Evolutionary conservation across 495 filamentous ascomycete species (phyloP), one percentile per base, ranked within the genome.

Genomic region (Penicilliopsis zonata): DNA sequence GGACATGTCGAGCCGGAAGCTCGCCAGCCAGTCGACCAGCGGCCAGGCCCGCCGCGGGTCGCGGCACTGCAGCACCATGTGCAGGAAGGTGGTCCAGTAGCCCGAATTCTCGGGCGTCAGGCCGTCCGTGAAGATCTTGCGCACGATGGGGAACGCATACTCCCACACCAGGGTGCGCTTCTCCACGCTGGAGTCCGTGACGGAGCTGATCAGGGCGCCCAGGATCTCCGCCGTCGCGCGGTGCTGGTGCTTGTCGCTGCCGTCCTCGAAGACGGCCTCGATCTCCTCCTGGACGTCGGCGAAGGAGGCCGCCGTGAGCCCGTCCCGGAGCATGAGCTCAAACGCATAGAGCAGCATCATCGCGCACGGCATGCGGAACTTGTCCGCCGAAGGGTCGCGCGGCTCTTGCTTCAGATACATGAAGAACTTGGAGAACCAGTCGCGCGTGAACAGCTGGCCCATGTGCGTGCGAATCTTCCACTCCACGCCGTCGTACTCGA

Each of bases 201-300:
- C 80, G 19, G 79, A 80, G 26, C 71, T 69, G 7, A 96, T 63
- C 44, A 99, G 50, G 14, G 83, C 85, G 13, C 83, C 84, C 10
- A 99, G 65, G 36, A 99, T 95, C 52, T 99, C 90, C 3, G 92
- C 73, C 13, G 88, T 94, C 5, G 92, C 92, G 26, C 90, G 81
- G 49, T 99, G 90, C 51, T 96, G 87, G 56, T 99, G 92, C 52
- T 95, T 99, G 45, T 99, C 90, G 40, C 76, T 86, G 16, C 92
- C 87, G 59, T 96, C 90, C 14, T 80, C 87, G 43, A 80, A 94
- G 2, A 87, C 74, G 1, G 63, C 65, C 34, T 70, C 63, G 13
- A 80, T 70, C 35, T 90, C 63, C 38, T 86, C 76, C 42, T 92
- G 75, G 44, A 96, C 78, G 30, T 99, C 88, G n/a, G 82, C 70